A percentile compares a stretch with the other conserved stretches of the same genome.
Conservation (phyloP, 352 stramenopile genomes). For the Phytophthora megakarya region DNA sequence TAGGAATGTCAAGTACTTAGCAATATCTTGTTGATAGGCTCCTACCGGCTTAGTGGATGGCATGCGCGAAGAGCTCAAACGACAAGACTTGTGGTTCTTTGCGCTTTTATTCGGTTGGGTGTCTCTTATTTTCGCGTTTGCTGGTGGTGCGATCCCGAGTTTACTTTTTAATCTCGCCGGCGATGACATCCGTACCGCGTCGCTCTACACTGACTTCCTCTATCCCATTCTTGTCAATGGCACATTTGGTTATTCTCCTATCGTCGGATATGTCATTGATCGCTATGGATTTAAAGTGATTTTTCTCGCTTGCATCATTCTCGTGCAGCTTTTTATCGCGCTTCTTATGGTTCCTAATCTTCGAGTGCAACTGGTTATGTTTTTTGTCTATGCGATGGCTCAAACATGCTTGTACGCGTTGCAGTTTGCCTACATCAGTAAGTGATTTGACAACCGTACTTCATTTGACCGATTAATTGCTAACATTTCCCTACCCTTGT, state of each 20-base stretch:
- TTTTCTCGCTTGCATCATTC: conserved; percentile 61
- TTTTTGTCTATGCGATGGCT: conserved; percentile 77
- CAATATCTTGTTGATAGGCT: conserved; percentile 36
- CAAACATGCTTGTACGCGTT: conserved; percentile 79
- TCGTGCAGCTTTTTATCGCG: conserved; percentile 70
- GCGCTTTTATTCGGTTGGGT: conserved; percentile 82
- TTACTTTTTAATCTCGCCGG: conserved; percentile 54
- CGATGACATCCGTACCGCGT: conserved; percentile 32
- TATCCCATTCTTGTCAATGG: conserved; percentile 82
- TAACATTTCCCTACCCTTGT: neutral
- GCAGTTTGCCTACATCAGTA: conserved; percentile 89
- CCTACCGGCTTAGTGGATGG: conserved; percentile 61
- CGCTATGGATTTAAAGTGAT: conserved; percentile 81
- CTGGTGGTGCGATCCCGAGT: conserved; percentile 72
- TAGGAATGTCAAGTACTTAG: neutral
- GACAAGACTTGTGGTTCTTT: conserved; percentile 77
- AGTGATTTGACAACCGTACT: conserved; percentile 17
- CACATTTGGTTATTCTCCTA: conserved; percentile 78
- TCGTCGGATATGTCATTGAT: conserved; percentile 79
- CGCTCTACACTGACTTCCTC: conserved; percentile 68
- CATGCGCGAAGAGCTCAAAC: conserved; percentile 58
- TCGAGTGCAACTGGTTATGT: conserved; percentile 61
- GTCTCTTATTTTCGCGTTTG: conserved; percentile 82
- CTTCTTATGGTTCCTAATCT: conserved; percentile 71
- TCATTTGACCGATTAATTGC: neutral